phyloP scores from a whole-genome alignment of 2,329 filamentous ascomycete genomes.

The Alternaria novae-zelandiae region DNA sequence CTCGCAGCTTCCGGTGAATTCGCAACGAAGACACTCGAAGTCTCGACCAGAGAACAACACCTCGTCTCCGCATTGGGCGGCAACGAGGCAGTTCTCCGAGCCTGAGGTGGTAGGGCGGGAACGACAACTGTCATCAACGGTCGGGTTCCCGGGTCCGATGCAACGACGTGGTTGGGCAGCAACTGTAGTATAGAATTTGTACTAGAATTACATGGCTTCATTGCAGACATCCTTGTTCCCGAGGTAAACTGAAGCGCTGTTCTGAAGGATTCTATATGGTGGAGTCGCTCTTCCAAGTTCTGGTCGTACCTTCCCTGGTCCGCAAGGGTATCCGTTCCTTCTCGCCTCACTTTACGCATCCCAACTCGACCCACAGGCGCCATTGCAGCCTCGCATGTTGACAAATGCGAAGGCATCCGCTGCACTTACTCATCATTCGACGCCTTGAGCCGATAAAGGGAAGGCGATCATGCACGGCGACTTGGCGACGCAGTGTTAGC shows the following conservation, averaged over 20 bases:
- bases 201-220: conserved; percentile 26
- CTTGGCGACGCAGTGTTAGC: conserved; percentile 6
- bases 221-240: conserved; percentile 10
- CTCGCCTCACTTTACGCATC: conserved; percentile 21
- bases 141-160: conserved; percentile 14
- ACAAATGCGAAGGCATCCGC: conserved; percentile 5
- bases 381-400: conserved; percentile 22
- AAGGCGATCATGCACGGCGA: conserved; percentile 7
- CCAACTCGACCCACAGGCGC: conserved; percentile 5
- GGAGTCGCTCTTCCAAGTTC: conserved; percentile 8
- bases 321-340: conserved; percentile 14
- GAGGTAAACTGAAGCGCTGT: background rate
- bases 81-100: conserved; percentile 17
- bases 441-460: conserved; percentile 6
- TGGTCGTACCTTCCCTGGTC: background rate
- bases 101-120: conserved; percentile 23
- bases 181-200: conserved; percentile 28
- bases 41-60: conserved; percentile 12
- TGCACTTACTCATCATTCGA: background rate
- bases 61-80: conserved; percentile 27
- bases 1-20: conserved; percentile 20
- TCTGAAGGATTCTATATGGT: conserved; percentile 9
- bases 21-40: conserved; percentile 16
- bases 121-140: conserved; percentile 29
- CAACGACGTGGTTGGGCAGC: conserved; percentile 27